A percentile compares a stretch with the other conserved stretches of the same genome.
Conservation (phyloP, 2,329 filamentous ascomycete genomes). For the Dactylellina sp. region DNA sequence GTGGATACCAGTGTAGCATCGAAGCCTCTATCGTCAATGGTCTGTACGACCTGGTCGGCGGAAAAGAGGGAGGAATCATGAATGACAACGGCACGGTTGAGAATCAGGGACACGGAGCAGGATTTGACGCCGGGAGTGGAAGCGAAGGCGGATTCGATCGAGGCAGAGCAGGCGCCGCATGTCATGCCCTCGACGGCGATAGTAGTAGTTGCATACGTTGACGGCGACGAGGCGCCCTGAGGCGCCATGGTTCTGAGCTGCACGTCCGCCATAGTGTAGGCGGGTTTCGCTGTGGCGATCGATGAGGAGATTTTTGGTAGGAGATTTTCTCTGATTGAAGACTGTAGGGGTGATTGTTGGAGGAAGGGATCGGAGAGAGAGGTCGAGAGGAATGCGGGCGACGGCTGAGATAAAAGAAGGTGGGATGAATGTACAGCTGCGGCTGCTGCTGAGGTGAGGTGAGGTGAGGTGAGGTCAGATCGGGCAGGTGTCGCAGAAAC, state of each 20-base stretch:
- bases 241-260: conserved; percentile 53
- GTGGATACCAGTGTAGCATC: conserved; percentile 86
- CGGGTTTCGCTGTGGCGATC: conserved; percentile 35
- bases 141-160: conserved; percentile 83
- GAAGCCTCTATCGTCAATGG: conserved; percentile 89
- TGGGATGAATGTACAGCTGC: neutral
- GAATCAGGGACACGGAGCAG: conserved; percentile 94
- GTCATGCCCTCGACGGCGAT: conserved; percentile 95
- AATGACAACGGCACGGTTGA: conserved; percentile 87
- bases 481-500: conserved; percentile 44
- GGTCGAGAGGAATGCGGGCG: conserved; percentile 34
- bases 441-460: neutral
- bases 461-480: conserved; percentile 33
- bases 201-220: conserved; percentile 75
- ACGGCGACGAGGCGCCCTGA: conserved; percentile 20
- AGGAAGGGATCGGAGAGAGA: conserved; percentile 2
- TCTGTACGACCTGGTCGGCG: conserved; percentile 36
- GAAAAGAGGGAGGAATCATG: conserved; percentile 72
- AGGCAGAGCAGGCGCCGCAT: conserved; percentile 87
- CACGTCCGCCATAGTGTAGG: conserved; percentile 40
- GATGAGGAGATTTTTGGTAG: neutral
- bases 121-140: conserved; percentile 81
- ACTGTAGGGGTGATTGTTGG: neutral
- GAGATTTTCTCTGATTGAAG: neutral
- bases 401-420: conserved; percentile 22